Conservation (phyloP, 768 basidiomycete species). For the Pleurotus salmoneostramineus region DNA sequence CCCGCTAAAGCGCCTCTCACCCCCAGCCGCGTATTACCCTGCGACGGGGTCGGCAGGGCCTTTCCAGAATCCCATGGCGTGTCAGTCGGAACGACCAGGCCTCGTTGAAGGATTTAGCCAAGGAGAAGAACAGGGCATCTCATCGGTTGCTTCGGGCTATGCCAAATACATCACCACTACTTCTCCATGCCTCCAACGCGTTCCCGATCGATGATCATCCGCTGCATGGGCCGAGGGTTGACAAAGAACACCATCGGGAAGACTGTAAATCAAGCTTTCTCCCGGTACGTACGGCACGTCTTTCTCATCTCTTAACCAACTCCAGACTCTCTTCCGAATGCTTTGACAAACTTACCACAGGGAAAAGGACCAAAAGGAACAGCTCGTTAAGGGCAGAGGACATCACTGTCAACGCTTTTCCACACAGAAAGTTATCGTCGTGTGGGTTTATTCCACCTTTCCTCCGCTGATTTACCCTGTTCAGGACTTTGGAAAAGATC, state of each 20-base stretch:
- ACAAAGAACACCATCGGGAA: not conserved
- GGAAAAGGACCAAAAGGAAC: not conserved
- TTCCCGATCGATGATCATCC: not conserved
- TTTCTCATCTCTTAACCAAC: not conserved
- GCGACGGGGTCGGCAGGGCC: too few species aligned
- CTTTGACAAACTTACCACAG: not conserved
- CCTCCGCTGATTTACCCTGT: not conserved
- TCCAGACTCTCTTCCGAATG: not conserved
- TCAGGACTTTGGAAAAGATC: not conserved
- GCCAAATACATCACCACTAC: not conserved
- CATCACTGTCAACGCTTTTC: not conserved
- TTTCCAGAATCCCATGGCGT: too few species aligned
- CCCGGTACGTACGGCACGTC: not conserved
- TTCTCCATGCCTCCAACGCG: not conserved
- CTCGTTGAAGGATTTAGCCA: too few species aligned
- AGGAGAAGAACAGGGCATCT: too few species aligned
- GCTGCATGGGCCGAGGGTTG: not conserved
- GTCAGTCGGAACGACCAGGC: too few species aligned
- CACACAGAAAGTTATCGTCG: not conserved
- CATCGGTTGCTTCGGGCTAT: not conserved
- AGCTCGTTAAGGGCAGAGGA: not conserved
- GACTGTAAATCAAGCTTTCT: not conserved
- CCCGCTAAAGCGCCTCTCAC: not conserved
- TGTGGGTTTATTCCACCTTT: not conserved
- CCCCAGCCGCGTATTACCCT: too few species aligned